phyloP scores from a whole-genome alignment of 768 basidiomycete genomes.

The Panaeolus papilionaceus region DNA sequence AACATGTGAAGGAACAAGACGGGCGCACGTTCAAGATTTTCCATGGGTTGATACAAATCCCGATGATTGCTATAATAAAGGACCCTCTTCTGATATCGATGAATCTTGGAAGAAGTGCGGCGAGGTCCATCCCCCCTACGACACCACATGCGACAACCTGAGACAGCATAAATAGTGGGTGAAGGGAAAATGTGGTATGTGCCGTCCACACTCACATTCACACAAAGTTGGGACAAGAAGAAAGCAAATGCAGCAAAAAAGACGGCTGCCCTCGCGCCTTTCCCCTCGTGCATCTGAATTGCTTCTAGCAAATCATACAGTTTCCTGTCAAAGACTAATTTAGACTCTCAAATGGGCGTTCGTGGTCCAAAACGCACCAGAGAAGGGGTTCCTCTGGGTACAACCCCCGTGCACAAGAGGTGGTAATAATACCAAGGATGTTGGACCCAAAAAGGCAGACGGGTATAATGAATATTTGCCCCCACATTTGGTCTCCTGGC shows the following conservation, averaged over 20 bases:
- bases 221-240: slow-evolving; percentile 36
- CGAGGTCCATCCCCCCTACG: slow-evolving; percentile 41
- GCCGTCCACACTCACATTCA: slow-evolving; percentile 29
- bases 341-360: background rate
- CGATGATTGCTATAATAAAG: slow-evolving; percentile 35
- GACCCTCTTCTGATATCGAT: slow-evolving; percentile 38
- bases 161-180: background rate
- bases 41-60: slow-evolving; percentile 39
- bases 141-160: slow-evolving; percentile 37
- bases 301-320: slow-evolving; percentile 38
- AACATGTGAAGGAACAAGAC: background rate
- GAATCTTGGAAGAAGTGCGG: slow-evolving; percentile 36
- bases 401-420: slow-evolving; percentile 32
- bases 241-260: slow-evolving; percentile 40
- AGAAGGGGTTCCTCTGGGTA: slow-evolving; percentile 38
- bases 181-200: background rate
- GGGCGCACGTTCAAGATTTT: slow-evolving; percentile 34
- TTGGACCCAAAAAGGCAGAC: slow-evolving; percentile 37
- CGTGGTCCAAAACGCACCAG: slow-evolving; percentile 25
- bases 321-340: slow-evolving; percentile 29
- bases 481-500: slow-evolving; percentile 37
- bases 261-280: slow-evolving; percentile 36
- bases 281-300: slow-evolving; percentile 35
- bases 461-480: slow-evolving; percentile 38
- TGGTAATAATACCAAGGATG: slow-evolving; percentile 38